These are phyloP conservation scores for Corynascus novoguineensis DNA, from an alignment of 495 filamentous ascomycete species.

Conservation along the genomic window DNA sequence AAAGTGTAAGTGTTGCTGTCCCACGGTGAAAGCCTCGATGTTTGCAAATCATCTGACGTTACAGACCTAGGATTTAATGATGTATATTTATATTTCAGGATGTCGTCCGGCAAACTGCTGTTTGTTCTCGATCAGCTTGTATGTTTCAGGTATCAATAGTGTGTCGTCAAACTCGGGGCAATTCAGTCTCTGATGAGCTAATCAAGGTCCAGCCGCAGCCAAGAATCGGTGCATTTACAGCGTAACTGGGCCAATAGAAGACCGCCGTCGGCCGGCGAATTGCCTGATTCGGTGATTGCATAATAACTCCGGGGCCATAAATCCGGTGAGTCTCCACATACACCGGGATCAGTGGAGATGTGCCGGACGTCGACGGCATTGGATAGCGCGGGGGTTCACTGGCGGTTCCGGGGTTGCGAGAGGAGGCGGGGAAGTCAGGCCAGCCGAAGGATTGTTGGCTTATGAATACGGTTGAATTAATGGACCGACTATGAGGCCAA, in stretches of 20 bases:
- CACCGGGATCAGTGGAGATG: not conserved
- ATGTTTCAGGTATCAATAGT: no score
- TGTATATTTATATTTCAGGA: no score
- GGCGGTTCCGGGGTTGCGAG: not conserved
- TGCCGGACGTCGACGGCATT: not conserved
- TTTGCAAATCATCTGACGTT: no score
- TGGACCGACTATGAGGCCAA: not conserved
- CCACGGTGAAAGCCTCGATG: no score
- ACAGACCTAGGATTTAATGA: no score
- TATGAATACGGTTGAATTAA: not conserved
- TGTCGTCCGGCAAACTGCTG: no score
- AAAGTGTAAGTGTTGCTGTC: not conserved
- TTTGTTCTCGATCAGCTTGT: no score
- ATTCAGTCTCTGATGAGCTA: not conserved
- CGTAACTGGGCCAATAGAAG: not conserved
- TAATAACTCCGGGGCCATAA: constrained; percentile 1
- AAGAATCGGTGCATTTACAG: not conserved
- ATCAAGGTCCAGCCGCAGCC: not conserved
- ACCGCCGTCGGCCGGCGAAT: not conserved
- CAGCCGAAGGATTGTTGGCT: not conserved
- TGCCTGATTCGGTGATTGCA: constrained; percentile 9
- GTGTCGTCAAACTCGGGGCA: no score
- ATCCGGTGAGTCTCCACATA: not conserved
- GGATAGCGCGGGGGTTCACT: not conserved
- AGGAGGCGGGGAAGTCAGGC: not conserved